Conservation (phyloP, 2,329 filamentous ascomycete genomes). For the Epicoccum nigrum region DNA sequence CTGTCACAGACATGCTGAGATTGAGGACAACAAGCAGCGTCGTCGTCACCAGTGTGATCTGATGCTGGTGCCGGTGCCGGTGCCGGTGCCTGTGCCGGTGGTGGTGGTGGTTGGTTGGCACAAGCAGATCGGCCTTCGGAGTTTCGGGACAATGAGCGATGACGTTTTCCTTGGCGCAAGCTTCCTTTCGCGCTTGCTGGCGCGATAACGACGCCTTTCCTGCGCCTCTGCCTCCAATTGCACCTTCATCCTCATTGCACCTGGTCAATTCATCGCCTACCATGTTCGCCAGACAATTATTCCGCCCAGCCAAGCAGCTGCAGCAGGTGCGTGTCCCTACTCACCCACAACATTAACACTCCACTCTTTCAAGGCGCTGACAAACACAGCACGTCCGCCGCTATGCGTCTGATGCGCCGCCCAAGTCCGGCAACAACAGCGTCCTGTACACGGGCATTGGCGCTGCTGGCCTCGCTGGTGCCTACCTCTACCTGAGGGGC, state of each 20-base stretch:
- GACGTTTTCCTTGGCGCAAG: constrained; percentile 20
- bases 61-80: too few relatives aligned
- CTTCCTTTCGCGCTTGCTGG: constrained; percentile 12
- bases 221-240: constrained; percentile 16
- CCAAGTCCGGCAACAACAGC: constrained; percentile 58
- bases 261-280: constrained; percentile 35
- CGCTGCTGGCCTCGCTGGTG: constrained; percentile 63
- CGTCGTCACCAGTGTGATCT: too few relatives aligned
- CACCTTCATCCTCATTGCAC: constrained; percentile 8
- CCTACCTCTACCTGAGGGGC: constrained; percentile 56
- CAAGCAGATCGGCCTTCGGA: constrained; percentile 7
- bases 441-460: constrained; percentile 65
- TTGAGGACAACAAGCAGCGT: too few relatives aligned
- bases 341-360: background rate
- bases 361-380: constrained; percentile 31
- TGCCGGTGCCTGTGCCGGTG: too few relatives aligned
- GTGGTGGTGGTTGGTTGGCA: background rate
- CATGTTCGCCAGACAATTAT: constrained; percentile 53
- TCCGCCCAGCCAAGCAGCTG: constrained; percentile 51
- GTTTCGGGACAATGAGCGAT: constrained; percentile 6
- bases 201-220: background rate
- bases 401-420: constrained; percentile 71
- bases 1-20: too few relatives aligned
- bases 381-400: constrained; percentile 64
- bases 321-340: constrained; percentile 44